These are phyloP conservation scores for Musa acuminata DNA, from an alignment of 176 grass and related monocot genomes.

Conservation along the genomic window DNA sequence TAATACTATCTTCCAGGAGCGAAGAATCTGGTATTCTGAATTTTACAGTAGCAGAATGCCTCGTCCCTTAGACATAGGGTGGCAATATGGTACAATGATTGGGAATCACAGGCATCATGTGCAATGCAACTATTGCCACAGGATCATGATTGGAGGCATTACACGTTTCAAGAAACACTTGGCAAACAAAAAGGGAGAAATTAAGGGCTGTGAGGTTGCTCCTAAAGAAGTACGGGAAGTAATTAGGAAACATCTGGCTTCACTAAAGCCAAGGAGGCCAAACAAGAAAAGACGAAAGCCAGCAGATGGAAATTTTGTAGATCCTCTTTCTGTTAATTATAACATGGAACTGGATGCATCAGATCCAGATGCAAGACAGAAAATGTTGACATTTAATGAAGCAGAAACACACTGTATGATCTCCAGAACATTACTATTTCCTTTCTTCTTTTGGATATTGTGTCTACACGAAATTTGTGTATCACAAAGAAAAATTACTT, in stretches of 20 bases:
- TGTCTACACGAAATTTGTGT: background rate
- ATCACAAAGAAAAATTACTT: background rate
- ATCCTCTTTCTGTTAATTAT: background rate
- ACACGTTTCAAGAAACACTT: slow-evolving; percentile 30
- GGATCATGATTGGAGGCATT: slow-evolving; percentile 26
- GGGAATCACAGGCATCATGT: slow-evolving; percentile 24
- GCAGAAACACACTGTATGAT: slow-evolving; percentile 17
- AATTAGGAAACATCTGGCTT: slow-evolving; percentile 17
- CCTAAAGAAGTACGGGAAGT: slow-evolving; percentile 25
- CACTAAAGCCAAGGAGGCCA: slow-evolving; percentile 15
- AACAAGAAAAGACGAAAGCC: slow-evolving; percentile 2
- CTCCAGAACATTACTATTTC: background rate
- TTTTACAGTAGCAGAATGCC: slow-evolving; percentile 4
- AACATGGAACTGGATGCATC: slow-evolving; percentile 11
- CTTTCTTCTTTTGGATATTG: background rate
- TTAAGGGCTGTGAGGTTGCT: slow-evolving; percentile 23
- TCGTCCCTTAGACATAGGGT: slow-evolving; percentile 19
- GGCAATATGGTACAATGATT: slow-evolving; percentile 25
- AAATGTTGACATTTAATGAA: slow-evolving; percentile 5
- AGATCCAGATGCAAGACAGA: slow-evolving; percentile 9
- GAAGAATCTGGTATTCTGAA: background rate
- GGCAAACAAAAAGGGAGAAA: slow-evolving; percentile 26
- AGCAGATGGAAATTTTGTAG: background rate
- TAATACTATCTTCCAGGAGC: background rate
- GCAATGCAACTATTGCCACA: slow-evolving; percentile 24